Evolutionary conservation across 1,284 basidiomycete species (phyloP), one percentile per base, ranked within the genome.

Genomic region (Cutaneotrichosporon dermatis): DNA sequence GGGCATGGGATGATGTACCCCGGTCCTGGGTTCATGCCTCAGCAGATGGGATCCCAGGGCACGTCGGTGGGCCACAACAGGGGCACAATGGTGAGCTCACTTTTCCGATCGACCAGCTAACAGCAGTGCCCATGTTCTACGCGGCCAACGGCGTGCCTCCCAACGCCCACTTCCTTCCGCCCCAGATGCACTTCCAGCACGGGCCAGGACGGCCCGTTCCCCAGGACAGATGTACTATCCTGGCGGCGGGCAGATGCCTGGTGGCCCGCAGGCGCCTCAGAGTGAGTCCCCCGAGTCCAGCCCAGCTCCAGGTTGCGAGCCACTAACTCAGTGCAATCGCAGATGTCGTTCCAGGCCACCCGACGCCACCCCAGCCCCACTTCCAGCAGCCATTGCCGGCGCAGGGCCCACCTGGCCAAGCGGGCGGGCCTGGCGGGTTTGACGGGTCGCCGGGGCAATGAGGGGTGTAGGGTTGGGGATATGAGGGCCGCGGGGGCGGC

Each of bases 251-350:
- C 53, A 44, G 42, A 45, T 43, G 51, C 41, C 40, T 11, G 42
- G 40, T 9, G 70, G 69, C 36, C 74, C 73, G 51, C 73, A 74
- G 56, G 74, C 73, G 1, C 74, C 73, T 50, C 74, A 73, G 48
- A 63, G 74, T 76, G 57, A 58, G 73, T 70, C 25, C 25, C 25
- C 25, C 25, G 25, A 25, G 25, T 25, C 25, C 25, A 25, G 25
- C 25, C 25, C 25, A 25, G 25, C 12, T n/a, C 1, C 7, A 8
- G 6, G 12, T 37, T 5, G 10, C 13, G 35, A 13, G 41, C 13
- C 10, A n/a, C 49, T 53, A 12, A 42, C 40, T 10, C 49, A 62
- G 61, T 64, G 62, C 59, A 61, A 53, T 59, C 51, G 36, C 59
- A 63, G 46, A 61, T 64, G 62, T 57, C 56, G 45, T 61, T 54